These are phyloP conservation scores for Alisma plantagoaquatica DNA, from an alignment of 106 monocot genomes.

Conservation along the genomic window DNA sequence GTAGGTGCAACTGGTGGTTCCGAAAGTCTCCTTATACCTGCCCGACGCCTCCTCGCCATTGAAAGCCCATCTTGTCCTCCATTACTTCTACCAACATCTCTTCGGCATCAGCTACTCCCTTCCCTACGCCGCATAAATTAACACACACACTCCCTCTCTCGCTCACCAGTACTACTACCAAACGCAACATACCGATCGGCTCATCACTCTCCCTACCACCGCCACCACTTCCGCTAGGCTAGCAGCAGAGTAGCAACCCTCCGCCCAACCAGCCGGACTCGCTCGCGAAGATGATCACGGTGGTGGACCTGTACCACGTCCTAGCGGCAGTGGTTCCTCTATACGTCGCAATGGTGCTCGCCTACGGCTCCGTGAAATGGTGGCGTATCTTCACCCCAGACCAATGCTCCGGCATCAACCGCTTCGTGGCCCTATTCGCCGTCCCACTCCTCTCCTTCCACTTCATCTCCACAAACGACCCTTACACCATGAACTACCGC, in stretches of 20 bases:
- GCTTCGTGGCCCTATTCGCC: slow-evolving; percentile 41
- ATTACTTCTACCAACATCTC: background rate
- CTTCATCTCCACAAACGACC: slow-evolving; percentile 64
- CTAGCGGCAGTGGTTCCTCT: slow-evolving; percentile 9
- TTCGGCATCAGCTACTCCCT: background rate
- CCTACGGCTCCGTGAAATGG: slow-evolving; percentile 12
- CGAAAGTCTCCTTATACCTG: too few species aligned
- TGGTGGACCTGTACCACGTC: slow-evolving; percentile 7
- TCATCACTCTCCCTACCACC: background rate
- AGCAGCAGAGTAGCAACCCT: background rate
- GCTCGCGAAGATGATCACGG: slow-evolving; percentile 3
- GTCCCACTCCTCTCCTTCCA: slow-evolving; percentile 70
- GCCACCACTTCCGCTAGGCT: background rate
- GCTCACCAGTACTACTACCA: background rate
- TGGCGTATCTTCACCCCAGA: slow-evolving; percentile 13
- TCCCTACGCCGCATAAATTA: background rate
- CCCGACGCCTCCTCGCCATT: background rate
- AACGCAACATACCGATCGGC: background rate
- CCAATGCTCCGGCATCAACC: slow-evolving; percentile 11
- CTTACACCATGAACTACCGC: slow-evolving; percentile 51
- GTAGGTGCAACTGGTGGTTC: too few species aligned
- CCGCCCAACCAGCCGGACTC: background rate
- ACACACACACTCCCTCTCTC: background rate
- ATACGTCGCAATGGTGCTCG: slow-evolving; percentile 7
- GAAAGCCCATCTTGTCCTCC: background rate